Base-by-base conservation (phyloP, 441 rosid genomes). In the Aleurites moluccanus region DNA sequence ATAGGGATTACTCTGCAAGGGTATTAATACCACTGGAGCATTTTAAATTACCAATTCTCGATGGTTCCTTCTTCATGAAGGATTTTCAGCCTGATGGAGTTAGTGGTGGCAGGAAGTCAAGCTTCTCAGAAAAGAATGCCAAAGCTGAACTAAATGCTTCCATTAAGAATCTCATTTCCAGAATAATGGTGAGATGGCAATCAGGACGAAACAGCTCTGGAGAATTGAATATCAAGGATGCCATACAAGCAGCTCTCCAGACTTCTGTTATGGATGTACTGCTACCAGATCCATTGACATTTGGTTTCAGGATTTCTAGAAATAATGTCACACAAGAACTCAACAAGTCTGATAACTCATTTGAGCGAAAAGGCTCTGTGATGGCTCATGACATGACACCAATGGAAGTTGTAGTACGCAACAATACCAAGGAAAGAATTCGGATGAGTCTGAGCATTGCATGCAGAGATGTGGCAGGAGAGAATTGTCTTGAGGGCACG, bases 391-490 rank as follows among this genome's bases (percentile, higher is more conserved):
- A 91, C 79, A 90, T 93, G 87, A 91, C 89, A 75, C 96, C 97
- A 6, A 86, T 96, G 97, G 98, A 93, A 82, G 91, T 92, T 72
- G 78, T 91, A 61, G 90, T 93, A 53, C 88, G 96, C 27, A 93
- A 96, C 79, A 96, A 96, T 85, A 92, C 99, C 2, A 96, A 84
- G 78, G 93, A 96, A 86, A 79, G 79, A 63, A 90, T 96, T 77
- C 89, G 82, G 85, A 85, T 93, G 86, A 88, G 87, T 79, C 94
- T 96, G 38, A 87, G 89, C 80, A 84, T 93, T 71, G 85, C 93
- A 11, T 96, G 98, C 86, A 86, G 95, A 78, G 99, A 96, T 68
- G 97, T 93, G 61, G 97, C 98, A 40, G 97, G 98, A n/a, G 90
- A 92, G 78, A 96, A 93, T 79, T 96, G 98, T 63, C 73, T 86